phyloP scores from a whole-genome alignment of 176 grass and related monocot species.

The Ensete glaucum region DNA sequence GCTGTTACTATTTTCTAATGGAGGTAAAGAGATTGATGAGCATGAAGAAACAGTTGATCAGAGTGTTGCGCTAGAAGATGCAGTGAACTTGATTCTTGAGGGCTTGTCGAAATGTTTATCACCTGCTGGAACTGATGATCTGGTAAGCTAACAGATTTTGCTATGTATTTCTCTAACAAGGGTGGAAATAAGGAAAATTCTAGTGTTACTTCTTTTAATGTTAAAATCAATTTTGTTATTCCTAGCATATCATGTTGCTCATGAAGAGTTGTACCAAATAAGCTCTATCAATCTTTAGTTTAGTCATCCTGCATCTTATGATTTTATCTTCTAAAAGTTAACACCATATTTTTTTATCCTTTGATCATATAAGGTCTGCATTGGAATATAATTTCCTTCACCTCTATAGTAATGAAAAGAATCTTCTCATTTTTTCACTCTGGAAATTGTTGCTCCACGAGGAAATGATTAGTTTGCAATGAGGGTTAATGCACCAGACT shows the following conservation, averaged over 20 bases:
- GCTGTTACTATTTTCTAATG: slow-evolving; percentile 51
- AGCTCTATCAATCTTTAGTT: not conserved
- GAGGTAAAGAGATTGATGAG: slow-evolving; percentile 37
- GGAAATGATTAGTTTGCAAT: no score
- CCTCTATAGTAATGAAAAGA: not conserved
- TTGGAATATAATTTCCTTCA: not conserved
- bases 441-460: not conserved
- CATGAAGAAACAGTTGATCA: slow-evolving; percentile 27
- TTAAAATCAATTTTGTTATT: not conserved
- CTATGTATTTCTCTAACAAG: slow-evolving; percentile 2
- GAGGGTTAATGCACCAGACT: no score
- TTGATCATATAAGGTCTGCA: not conserved
- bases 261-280: not conserved
- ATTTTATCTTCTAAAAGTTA: not conserved
- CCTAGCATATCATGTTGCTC: not conserved
- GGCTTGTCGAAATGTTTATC: slow-evolving; percentile 65
- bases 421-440: not conserved
- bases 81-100: slow-evolving; percentile 50
- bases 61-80: slow-evolving; percentile 32
- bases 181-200: not conserved
- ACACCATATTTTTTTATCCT: not conserved
- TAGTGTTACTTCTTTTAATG: not conserved
- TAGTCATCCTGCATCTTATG: not conserved
- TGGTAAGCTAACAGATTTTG: slow-evolving; percentile 34
- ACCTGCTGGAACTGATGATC: slow-evolving; percentile 36